These are phyloP conservation scores for Podochytrium sp. DNA, from an alignment of 192 early-diverging fungal genomes.

Conservation along the genomic window DNA sequence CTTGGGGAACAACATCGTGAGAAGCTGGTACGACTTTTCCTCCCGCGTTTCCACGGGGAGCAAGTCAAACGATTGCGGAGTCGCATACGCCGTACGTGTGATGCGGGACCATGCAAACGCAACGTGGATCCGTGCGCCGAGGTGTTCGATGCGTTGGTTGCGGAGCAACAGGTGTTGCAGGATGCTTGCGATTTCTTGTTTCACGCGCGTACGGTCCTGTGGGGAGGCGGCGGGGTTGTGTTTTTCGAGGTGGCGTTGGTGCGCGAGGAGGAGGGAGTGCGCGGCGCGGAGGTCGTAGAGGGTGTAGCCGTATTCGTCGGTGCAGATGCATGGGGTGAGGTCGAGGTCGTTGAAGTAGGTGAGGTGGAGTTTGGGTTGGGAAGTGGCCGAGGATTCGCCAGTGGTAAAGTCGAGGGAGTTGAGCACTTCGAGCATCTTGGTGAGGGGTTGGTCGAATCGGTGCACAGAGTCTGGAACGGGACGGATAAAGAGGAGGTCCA, in stretches of 20 bases:
- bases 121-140: constrained; percentile 67
- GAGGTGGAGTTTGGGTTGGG: not conserved
- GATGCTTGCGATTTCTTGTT: constrained; percentile 59
- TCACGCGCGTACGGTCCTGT: constrained; percentile 37
- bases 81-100: constrained; percentile 68
- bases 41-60: constrained; percentile 67
- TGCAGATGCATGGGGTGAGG: constrained; percentile 1
- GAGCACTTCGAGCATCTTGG: constrained; percentile 75
- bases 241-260: constrained; percentile 27
- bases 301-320: constrained; percentile 38
- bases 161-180: constrained; percentile 68
- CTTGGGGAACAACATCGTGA: constrained; percentile 68
- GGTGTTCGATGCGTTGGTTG: constrained; percentile 76
- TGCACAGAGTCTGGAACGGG: constrained; percentile 25
- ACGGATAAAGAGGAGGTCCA: constrained; percentile 52
- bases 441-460: constrained; percentile 64
- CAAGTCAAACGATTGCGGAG: constrained; percentile 65
- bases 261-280: constrained; percentile 54
- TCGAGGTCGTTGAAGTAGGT: constrained; percentile 33
- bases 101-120: constrained; percentile 84
- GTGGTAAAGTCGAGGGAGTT: constrained; percentile 66
- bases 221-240: not conserved
- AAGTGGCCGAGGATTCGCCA: not conserved
- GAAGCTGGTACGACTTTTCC: constrained; percentile 65
- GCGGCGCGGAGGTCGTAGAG: constrained; percentile 76